A percentile compares a stretch with the other conserved stretches of the same genome.
phyloP scores from a whole-genome alignment of 306 rosid genomes.

The Cucumis sativus region Cucumber_9930_V3 NC_026656.2:8348001-8348500 shows the following conservation, averaged over 20 bases:
- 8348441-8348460: neutral
- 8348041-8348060: neutral
- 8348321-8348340: constrained; percentile 94
- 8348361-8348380: constrained; percentile 99
- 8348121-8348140: neutral
- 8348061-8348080: neutral
- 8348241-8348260: neutral
- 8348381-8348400: constrained; percentile 86
- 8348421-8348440: constrained; percentile 30
- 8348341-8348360: constrained; percentile 96
- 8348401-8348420: constrained; percentile 78
- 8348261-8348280: neutral
- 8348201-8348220: neutral
- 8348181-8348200: neutral
- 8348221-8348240: neutral
- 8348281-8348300: neutral
- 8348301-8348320: constrained; percentile 15
- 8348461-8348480: neutral
- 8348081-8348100: neutral
- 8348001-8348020: neutral
- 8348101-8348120: neutral
- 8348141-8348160: neutral
- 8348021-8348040: neutral
- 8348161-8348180: neutral
- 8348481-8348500: neutral